Evolutionary conservation across 495 filamentous ascomycete genomes (phyloP), one percentile per base, ranked within the genome.

Genomic region (Gamarada debralockiae): DNA sequence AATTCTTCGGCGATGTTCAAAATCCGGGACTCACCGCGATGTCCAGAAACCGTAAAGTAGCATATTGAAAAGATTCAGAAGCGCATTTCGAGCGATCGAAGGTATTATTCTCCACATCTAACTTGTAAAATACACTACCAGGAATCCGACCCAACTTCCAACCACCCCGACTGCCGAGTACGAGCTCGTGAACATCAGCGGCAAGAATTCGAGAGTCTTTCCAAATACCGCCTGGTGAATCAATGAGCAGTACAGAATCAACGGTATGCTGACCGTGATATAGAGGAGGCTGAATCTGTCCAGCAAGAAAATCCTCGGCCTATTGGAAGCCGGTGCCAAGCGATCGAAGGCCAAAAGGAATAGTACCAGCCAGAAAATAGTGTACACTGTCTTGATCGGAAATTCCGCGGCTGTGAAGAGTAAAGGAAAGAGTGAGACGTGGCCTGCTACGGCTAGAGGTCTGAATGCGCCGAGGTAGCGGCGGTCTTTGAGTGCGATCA

Each of bases 101-200:
- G 46, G 48, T 56, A 56, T 56, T 40, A 56, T 50, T 50, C 15
- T 23, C 38, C 24, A 4, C 20, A 44, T 25, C 57, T 61, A 64
- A 47, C 53, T 61, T 4, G 83, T 86, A 68, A 96, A 92, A 68
- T 90, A 96, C 34, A 98, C 88, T 21, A 96, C 90, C 76, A 89
- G 80, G 65, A 97, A 96, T 17, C 93, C 92, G 48, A 97, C 63
- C 92, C 92, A 97, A 73, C 93, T 98, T 3, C 89, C 93, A 12
- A 97, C 82, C 1, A 98, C 90, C n/a, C 93, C 93, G 36, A 97
- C 68, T 17, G 93, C 93, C 14, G 87, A 92, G 70, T 98, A 98
- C 39, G 87, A 86, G 70, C 92, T 97, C 64, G 83, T 96, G 64
- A 97, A 95, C 93, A 98, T 97, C 55, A 97, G 68, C 14, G 93